Evolutionary conservation across 2,329 filamentous ascomycete genomes (phyloP).

Genomic region (Aspergillus aculeatus): DNA sequence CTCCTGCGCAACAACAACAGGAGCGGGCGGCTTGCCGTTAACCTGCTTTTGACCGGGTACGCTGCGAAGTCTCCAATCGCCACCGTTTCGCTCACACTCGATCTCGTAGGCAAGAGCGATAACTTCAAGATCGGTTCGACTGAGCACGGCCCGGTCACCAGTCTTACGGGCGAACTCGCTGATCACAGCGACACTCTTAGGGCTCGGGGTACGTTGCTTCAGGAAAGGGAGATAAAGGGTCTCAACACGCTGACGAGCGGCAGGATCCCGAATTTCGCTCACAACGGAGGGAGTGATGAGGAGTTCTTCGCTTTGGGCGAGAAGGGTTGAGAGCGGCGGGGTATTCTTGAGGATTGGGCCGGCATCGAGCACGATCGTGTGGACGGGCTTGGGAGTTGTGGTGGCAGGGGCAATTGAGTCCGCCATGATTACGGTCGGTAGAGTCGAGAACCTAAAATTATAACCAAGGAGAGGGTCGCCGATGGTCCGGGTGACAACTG

Average conservation of each 20-base stretch:
- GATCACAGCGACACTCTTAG: constrained; percentile 75
- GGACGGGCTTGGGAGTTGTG: constrained; percentile 61
- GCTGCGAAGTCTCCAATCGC: constrained; percentile 79
- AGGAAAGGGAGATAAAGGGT: constrained; percentile 84
- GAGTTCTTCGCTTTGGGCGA: constrained; percentile 72
- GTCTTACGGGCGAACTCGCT: constrained; percentile 84
- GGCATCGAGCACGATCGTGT: constrained; percentile 84
- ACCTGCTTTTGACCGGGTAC: constrained; percentile 75
- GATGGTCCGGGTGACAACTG: not conserved
- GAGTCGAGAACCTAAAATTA: not conserved
- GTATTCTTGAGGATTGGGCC: constrained; percentile 94
- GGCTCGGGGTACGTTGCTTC: constrained; percentile 69
- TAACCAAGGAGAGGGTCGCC: not conserved
- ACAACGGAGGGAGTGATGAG: constrained; percentile 84
- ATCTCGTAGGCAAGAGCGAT: constrained; percentile 89
- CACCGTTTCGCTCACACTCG: constrained; percentile 88
- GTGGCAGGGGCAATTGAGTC: constrained; percentile 38
- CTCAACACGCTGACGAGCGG: constrained; percentile 76
- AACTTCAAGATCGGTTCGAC: constrained; percentile 83
- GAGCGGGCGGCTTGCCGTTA: constrained; percentile 64
- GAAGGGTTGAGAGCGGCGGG: constrained; percentile 76
- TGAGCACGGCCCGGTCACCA: constrained; percentile 84
- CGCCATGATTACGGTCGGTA: constrained; percentile 19
- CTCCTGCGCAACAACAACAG: constrained; percentile 30
- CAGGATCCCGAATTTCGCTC: constrained; percentile 80